A percentile compares a stretch with the other conserved stretches of the same genome.
Evolutionary conservation across 1,284 basidiomycete species (phyloP).

Genomic region (Microbotryum saponariae): DNA sequence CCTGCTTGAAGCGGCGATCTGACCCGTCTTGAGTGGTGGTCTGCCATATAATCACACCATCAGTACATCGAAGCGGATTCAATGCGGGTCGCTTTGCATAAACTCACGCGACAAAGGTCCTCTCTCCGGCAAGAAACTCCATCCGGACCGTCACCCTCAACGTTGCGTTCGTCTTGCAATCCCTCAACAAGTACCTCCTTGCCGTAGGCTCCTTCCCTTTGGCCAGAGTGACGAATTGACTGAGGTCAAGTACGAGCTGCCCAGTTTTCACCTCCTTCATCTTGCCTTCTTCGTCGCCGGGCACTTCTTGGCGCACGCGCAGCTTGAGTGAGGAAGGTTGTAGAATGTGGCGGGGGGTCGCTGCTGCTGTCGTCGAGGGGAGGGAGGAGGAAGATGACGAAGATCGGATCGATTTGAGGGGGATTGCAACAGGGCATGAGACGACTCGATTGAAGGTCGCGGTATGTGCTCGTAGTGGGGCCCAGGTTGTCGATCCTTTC

Average conservation of each 20-base stretch:
- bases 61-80: not conserved
- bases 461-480: conserved; percentile 26
- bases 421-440: conserved; percentile 32
- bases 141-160: conserved; percentile 33
- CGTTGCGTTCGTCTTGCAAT: conserved; percentile 35
- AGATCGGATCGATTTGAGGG: conserved; percentile 11
- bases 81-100: no score
- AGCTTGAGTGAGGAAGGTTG: conserved; percentile 29
- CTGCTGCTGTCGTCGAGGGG: conserved; percentile 2
- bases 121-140: conserved; percentile 32
- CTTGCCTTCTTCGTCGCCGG: conserved; percentile 22
- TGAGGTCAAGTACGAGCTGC: conserved; percentile 32
- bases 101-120: conserved; percentile 29
- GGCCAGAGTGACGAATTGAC: conserved; percentile 29
- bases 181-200: conserved; percentile 31
- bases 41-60: not conserved
- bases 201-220: conserved; percentile 3
- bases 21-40: no score
- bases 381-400: not conserved
- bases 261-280: conserved; percentile 31
- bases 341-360: conserved; percentile 14
- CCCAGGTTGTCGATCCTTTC: conserved; percentile 27
- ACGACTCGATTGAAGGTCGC: conserved; percentile 31
- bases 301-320: conserved; percentile 28
- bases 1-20: no score